phyloP scores from a whole-genome alignment of 1,284 basidiomycete genomes.

The Lignosus rhinocerotis region DNA sequence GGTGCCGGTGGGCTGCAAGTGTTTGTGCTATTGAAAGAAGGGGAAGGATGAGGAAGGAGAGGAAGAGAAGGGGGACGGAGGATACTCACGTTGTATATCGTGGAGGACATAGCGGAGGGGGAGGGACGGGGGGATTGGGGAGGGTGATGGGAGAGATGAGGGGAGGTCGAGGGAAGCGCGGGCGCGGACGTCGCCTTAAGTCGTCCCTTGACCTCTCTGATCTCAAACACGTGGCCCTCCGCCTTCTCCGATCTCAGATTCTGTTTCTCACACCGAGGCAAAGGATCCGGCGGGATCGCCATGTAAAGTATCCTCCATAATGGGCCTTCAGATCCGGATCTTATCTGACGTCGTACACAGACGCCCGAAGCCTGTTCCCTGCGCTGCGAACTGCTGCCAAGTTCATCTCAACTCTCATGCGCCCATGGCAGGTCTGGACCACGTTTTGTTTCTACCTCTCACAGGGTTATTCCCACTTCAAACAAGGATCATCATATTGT shows the following conservation, averaged over 20 bases:
- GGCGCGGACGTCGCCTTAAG: slow-evolving; percentile 23
- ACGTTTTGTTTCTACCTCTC: not conserved
- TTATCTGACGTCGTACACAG: slow-evolving; percentile 8
- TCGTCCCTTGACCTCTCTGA: slow-evolving; percentile 20
- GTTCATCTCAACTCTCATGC: too few species aligned
- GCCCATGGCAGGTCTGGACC: too few species aligned
- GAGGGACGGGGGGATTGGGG: not conserved
- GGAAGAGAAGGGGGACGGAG: slow-evolving; percentile 1
- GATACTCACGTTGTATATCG: slow-evolving; percentile 37
- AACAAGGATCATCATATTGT: not conserved
- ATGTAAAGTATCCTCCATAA: slow-evolving; percentile 12
- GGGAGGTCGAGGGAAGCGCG: slow-evolving; percentile 16
- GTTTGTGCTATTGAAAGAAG: slow-evolving; percentile 53
- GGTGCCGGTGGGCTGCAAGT: slow-evolving; percentile 59
- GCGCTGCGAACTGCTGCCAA: too few species aligned
- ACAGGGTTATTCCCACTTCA: not conserved
- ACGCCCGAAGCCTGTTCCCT: not conserved
- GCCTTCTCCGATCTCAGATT: slow-evolving; percentile 21
- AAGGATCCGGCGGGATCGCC: slow-evolving; percentile 26
- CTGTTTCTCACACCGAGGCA: slow-evolving; percentile 13
- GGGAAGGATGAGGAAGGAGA: slow-evolving; percentile 3
- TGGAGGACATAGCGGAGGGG: slow-evolving; percentile 32
- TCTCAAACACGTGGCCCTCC: slow-evolving; percentile 18
- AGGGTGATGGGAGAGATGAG: slow-evolving; percentile 25
- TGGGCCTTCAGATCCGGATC: slow-evolving; percentile 16